Evolutionary conservation across 1,284 basidiomycete species (phyloP), one percentile per base, ranked within the genome.

Genomic region (Leucoagaricus sp.): DNA sequence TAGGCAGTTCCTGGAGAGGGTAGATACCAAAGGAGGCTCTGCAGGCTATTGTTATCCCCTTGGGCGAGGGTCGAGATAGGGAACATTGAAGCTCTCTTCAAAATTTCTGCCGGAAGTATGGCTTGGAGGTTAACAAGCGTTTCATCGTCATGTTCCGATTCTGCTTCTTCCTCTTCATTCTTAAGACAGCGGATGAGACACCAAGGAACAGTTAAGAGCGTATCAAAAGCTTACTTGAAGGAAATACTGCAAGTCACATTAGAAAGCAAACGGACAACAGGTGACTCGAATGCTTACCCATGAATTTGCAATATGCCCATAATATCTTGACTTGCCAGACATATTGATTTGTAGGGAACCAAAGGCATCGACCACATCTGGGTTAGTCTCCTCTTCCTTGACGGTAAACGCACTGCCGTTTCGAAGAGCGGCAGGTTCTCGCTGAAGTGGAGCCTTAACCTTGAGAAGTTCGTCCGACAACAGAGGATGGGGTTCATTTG

Each of bases 351-450:
- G 84, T 9, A 91, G 71, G 0, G 88, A 86, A 19, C 89, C 89
- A 68, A 91, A 90, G 7, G 89, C 87, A 69, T 90, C 87, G 2
- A 90, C 82, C 49, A 89, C 77, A 63, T 91, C 88, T n/a, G 81
- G 79, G 47, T 80, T 81, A 52, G 72, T 75, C 54, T 89, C 86
- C 55, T 89, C 85, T 63, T 85, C 84, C 61, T 82, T 83, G 49
- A 69, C 59, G 2, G 61, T 61, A 8, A 64, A 47, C 23, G 54
- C 48, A 25, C 10, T 61, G 34, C 36, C 60, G 47, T 66, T 75
- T 64, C 69, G 66, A 25, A 62, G 60, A 33, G 66, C 61, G 29
- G 67, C 71, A 5, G 67, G 62, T 50, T 90, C 88, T 40, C 88
- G 74, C 62, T 91, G 87, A 0, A 91, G 68, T 2, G 88, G 89